Evolutionary conservation across 2,329 filamentous ascomycete genomes (phyloP).

Genomic region (Colletotrichum sojae): DNA sequence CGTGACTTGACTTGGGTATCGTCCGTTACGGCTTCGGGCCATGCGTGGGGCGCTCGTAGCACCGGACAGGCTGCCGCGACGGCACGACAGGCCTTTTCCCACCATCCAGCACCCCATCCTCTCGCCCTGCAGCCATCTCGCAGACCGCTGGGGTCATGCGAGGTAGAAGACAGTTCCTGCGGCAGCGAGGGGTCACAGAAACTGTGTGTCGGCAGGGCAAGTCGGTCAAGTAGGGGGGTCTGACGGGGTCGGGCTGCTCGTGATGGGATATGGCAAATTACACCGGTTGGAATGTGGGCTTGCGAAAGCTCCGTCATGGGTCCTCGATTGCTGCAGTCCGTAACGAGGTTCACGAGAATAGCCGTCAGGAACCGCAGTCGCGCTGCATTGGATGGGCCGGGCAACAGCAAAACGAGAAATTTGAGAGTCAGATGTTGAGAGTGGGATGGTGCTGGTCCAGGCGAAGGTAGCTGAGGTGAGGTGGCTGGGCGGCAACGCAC

Average conservation of each 20-base stretch:
- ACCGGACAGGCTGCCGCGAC: constrained; percentile 10
- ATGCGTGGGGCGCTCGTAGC: constrained; percentile 7
- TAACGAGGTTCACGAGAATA: constrained; percentile 23
- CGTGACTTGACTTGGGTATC: constrained; percentile 15
- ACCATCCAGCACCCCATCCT: constrained; percentile 16
- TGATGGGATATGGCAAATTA: constrained; percentile 17
- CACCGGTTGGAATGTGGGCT: constrained; percentile 32
- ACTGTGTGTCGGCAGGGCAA: constrained; percentile 18
- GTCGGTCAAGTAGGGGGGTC: constrained; percentile 6
- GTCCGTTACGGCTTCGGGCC: constrained; percentile 13
- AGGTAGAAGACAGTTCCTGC: neutral
- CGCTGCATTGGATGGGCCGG: constrained; percentile 21
- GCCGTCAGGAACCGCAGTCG: neutral
- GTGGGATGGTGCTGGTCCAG: no score
- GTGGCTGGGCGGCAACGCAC: constrained; percentile 22
- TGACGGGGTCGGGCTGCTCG: constrained; percentile 7
- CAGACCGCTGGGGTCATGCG: no score
- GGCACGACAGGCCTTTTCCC: constrained; percentile 2
- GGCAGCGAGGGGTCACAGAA: constrained; percentile 7
- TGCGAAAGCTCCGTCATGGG: constrained; percentile 35
- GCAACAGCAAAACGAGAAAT: constrained; percentile 4
- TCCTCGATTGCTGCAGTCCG: constrained; percentile 23
- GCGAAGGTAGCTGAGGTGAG: constrained; percentile 1
- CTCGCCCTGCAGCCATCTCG: neutral
- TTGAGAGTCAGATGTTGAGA: constrained; percentile 7